Evolutionary conservation across 495 filamentous ascomycete genomes (phyloP), one percentile per base, ranked within the genome.

Genomic region (Geoglossum glabrum): DNA sequence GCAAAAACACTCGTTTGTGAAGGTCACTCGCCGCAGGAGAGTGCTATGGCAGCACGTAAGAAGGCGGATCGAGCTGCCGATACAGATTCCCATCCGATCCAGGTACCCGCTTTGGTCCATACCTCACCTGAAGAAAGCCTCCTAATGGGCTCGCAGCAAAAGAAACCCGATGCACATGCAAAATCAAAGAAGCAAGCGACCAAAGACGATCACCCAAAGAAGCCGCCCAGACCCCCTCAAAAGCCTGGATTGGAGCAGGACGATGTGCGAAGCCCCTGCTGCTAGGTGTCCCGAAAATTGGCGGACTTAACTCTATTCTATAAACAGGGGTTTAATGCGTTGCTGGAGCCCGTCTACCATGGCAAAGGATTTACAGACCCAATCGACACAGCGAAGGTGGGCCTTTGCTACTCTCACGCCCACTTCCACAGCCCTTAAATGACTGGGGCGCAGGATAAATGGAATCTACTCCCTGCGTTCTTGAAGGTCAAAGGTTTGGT

Each of bases 401-500:
- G 60, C 6, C 54, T 59, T 5, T 15, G 34, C 27, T 55, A 1
- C 11, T 8, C 10, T 55, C 26, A 25, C 13, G 4, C 6, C 4
- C 30, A 57, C 4, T 40, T 46, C 10, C 13, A 10, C 8, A 27
- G 11, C 47, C 21, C 3, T 30, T 9, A 13, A 45, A 21, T 33
- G 27, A 43, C 30, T 38, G 13, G 19, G 6, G 8, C 5, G 13
- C 25, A 81, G 60, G 90, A 97, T 71, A 97, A 97, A 74, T 96
- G 87, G 81, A 96, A 96, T 66, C 73, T 99, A 26, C 73, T 99
- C 19, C 93, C 92, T 0, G 90, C 92, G 3, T 99, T 97, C 65
- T 74, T 99, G 52, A 95, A 95, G 66, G 89, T 95, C 64, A 99
- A 99, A 69, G 92, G 89, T 38, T 70, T 95, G 58, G 87, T 95